Conservation (phyloP, 73 alveolate species). For the Effrenium voratum region DNA sequence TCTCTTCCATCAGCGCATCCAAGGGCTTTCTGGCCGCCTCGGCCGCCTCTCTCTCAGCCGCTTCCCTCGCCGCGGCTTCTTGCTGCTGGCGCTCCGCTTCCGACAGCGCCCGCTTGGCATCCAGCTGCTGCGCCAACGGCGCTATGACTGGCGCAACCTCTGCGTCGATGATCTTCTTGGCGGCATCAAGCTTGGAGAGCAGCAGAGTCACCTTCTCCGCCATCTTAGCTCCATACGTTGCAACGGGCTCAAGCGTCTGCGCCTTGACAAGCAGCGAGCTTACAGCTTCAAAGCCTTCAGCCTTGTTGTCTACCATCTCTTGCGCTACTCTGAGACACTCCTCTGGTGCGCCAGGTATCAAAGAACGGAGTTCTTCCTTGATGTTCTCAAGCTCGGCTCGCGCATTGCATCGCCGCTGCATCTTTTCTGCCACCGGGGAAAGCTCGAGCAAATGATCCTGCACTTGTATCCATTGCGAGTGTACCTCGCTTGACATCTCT, state of each 20-base stretch:
- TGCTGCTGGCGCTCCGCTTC: not conserved
- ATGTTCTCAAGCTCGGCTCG: constrained; percentile 36
- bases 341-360: not conserved
- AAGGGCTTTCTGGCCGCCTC: constrained; percentile 69
- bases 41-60: constrained; percentile 18
- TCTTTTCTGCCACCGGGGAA: constrained; percentile 44
- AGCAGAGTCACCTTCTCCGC: constrained; percentile 32
- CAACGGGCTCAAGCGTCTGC: constrained; percentile 30
- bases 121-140: constrained; percentile 27
- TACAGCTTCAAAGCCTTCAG: not conserved
- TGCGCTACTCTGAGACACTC: not conserved
- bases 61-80: not conserved
- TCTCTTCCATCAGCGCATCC: constrained; percentile 20
- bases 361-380: constrained; percentile 34
- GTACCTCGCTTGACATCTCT: not conserved
- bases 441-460: not conserved
- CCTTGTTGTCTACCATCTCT: constrained; percentile 42
- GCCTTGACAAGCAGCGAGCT: not conserved
- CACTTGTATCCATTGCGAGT: constrained; percentile 11
- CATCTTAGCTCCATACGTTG: constrained; percentile 62
- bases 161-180: not conserved
- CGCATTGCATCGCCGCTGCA: constrained; percentile 65
- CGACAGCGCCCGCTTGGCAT: not conserved
- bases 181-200: not conserved
- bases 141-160: not conserved